phyloP scores from a whole-genome alignment of 306 rosid genomes.

The Castanopsis chinensis region DNA sequence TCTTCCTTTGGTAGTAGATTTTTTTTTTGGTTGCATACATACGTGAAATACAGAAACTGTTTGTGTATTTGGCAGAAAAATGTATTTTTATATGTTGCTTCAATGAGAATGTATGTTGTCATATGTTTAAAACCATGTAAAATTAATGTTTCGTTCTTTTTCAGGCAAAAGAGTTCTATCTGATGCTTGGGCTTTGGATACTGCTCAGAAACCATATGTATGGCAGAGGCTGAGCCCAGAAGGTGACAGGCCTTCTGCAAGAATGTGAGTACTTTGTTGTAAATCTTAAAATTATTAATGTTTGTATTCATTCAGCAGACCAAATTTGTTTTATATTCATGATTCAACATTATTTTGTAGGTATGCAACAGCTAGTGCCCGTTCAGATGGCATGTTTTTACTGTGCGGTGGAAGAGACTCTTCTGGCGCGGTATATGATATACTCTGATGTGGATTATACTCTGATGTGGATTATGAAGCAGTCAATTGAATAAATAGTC shows the following conservation, averaged over 20 bases:
- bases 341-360: slow-evolving; percentile 51
- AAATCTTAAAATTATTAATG: slow-evolving; percentile 7
- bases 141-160: slow-evolving; percentile 16
- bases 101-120: slow-evolving; percentile 17
- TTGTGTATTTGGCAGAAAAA: no score
- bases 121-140: slow-evolving; percentile 19
- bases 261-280: slow-evolving; percentile 72
- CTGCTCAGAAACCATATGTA: slow-evolving; percentile 93
- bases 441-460: background rate
- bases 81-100: background rate
- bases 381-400: slow-evolving; percentile 99
- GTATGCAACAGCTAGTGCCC: slow-evolving; percentile 99
- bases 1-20: background rate
- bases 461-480: background rate
- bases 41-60: no score
- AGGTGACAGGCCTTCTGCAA: slow-evolving; percentile 96
- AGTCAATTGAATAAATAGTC: background rate
- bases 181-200: slow-evolving; percentile 96
- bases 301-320: slow-evolving; percentile 1
- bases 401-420: slow-evolving; percentile 99
- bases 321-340: background rate
- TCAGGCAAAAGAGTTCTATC: slow-evolving; percentile 87
- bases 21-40: background rate
- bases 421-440: slow-evolving; percentile 84
- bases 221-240: slow-evolving; percentile 96